Base-by-base conservation (phyloP, 2,329 filamentous ascomycete species). In the Aspergillus pseudoterreus region DNA sequence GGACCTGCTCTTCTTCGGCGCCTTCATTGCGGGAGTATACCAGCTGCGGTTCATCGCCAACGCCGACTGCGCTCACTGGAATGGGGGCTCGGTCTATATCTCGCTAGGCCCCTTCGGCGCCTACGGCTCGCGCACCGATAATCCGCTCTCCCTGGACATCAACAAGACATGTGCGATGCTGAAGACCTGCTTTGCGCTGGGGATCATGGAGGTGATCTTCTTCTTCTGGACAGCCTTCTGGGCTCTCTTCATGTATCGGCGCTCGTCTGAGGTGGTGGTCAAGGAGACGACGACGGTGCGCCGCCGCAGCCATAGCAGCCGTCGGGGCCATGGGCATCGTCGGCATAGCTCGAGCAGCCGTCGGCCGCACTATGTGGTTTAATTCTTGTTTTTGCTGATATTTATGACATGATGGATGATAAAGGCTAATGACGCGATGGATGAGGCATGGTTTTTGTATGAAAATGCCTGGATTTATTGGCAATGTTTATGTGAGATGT, bases 141-240 rank as follows among this genome's bases (percentile, higher is more conserved):
- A 72, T 50, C 63, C 63, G 8, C 74, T 83, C 52, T 70, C 78
- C 39, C 65, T 85, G 38, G 71, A 79, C 48, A 71, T 85, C 35
- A 79, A 89, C 71, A 92, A 92, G 78, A 83, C 84, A 4, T 97
- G 92, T 74, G 82, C 87, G 45, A 94, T 96, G 90, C 82, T 96
- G 65, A 97, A 96, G 81, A 87, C 92, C 1, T 81, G 79, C 59
- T 97, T 90, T 73, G 92, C 90, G 2, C 85, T 96, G 60, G 90
- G 83, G 45, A 96, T 97, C 70, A 95, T 96, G 80, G 89, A 94
- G 70, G 77, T 78, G 59, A 75, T 94, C 57, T 86, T 92, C 68
- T 96, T 95, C 74, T 85, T 87, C 69, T 76, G 87, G 65, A 94
- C 90, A 3, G 81, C 83, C 47, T 72, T 92, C 24, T 76, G 94